Conservation (phyloP, 1,139 yeast genomes). For the Saccharomyces hybrid region DNA sequence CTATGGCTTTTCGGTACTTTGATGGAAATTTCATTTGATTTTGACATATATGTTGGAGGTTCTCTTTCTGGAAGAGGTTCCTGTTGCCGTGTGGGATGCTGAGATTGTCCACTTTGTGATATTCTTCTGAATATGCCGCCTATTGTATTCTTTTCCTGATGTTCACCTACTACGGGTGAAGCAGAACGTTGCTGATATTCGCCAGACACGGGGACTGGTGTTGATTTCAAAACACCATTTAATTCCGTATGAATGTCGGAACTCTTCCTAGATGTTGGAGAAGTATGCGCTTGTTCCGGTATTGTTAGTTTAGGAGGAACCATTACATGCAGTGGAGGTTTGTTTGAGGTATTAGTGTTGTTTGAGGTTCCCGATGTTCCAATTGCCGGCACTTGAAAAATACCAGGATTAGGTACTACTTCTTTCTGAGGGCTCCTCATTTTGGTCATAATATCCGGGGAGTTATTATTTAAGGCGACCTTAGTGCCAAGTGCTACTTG, state of each 20-base stretch:
- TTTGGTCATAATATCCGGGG: background rate
- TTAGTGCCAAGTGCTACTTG: conserved; percentile 8
- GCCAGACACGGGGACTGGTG: conserved; percentile 14
- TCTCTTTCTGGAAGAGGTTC: conserved; percentile 6
- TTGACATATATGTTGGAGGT: conserved; percentile 9
- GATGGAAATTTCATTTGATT: conserved; percentile 5
- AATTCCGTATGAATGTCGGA: conserved; percentile 20
- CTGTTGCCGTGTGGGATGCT: conserved; percentile 5
- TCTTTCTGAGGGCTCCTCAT: background rate
- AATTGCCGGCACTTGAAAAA: background rate
- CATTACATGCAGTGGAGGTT: conserved; percentile 25
- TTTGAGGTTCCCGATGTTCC: background rate
- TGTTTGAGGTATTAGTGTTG: conserved; percentile 1
- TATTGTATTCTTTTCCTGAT: conserved; percentile 24
- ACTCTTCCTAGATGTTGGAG: conserved; percentile 33
- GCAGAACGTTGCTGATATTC: conserved; percentile 15
- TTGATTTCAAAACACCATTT: conserved; percentile 20
- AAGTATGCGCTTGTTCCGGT: conserved; percentile 68
- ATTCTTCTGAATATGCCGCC: conserved; percentile 30
- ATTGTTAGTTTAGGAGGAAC: conserved; percentile 38
- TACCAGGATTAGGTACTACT: background rate
- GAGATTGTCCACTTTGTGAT: conserved; percentile 27
- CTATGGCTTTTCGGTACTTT: conserved; percentile 29
- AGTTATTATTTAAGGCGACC: background rate
- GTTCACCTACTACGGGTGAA: conserved; percentile 12